These are phyloP conservation scores for Hepatocystis sp. DNA, from an alignment of 169 alveolate species.

Conservation along the genomic window DNA sequence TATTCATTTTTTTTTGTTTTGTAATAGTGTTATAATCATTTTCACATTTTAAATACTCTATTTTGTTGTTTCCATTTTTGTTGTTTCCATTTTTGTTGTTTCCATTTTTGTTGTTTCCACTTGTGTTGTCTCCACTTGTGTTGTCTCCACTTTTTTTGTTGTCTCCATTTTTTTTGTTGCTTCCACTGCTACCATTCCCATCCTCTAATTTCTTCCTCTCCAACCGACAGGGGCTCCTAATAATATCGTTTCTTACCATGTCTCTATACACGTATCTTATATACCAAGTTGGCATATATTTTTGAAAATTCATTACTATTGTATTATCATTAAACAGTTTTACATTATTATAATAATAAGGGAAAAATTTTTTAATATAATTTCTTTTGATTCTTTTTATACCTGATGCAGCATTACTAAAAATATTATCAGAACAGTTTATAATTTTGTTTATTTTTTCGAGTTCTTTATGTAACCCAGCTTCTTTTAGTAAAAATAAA, in stretches of 20 bases:
- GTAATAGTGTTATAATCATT: too few relatives aligned
- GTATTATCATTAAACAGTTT: slow-evolving; percentile 23
- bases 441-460: too few relatives aligned
- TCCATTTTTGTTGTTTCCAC: background rate
- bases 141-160: too few relatives aligned
- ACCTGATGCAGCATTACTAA: background rate
- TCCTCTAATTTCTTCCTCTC: slow-evolving; percentile 1
- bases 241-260: background rate
- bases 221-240: too few relatives aligned
- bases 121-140: too few relatives aligned
- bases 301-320: slow-evolving; percentile 23
- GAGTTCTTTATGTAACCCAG: slow-evolving; percentile 25
- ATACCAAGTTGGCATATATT: slow-evolving; percentile 29
- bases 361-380: slow-evolving; percentile 12
- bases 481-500: slow-evolving; percentile 28
- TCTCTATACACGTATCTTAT: slow-evolving; percentile 16
- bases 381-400: slow-evolving; percentile 20
- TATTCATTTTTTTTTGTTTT: too few relatives aligned
- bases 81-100: background rate
- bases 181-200: too few relatives aligned
- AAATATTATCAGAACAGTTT: too few relatives aligned
- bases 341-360: slow-evolving; percentile 4
- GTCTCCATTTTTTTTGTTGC: background rate
- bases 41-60: too few relatives aligned
- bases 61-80: too few relatives aligned